phyloP scores from a whole-genome alignment of 208 protist species.

The Zelonia costaricensis region DNA sequence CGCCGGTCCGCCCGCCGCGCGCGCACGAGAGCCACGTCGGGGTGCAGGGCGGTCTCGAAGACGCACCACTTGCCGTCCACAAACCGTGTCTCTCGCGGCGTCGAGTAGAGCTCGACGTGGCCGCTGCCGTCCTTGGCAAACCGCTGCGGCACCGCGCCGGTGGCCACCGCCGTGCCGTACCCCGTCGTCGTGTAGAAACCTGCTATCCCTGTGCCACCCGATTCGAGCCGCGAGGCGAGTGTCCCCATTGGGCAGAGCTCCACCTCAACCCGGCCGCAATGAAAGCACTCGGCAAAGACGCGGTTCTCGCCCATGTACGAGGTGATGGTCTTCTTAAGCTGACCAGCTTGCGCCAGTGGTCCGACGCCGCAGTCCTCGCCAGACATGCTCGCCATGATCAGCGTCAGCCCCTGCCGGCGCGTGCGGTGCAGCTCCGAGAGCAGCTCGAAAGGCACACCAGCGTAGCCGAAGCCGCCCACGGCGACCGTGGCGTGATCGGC shows the following conservation, averaged over 20 bases:
- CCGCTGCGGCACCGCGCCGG: slow-evolving; percentile 88
- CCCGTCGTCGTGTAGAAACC: slow-evolving; percentile 96
- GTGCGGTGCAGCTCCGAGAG: slow-evolving; percentile 66
- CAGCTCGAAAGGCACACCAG: slow-evolving; percentile 91
- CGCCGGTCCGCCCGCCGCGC: slow-evolving; percentile 90
- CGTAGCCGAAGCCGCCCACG: slow-evolving; percentile 94
- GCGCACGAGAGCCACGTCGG: slow-evolving; percentile 92
- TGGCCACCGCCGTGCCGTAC: slow-evolving; percentile 85
- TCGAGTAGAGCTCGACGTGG: slow-evolving; percentile 52
- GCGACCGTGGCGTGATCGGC: slow-evolving; percentile 32
- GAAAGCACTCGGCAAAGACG: slow-evolving; percentile 89
- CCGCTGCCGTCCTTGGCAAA: slow-evolving; percentile 75
- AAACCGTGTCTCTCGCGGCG: slow-evolving; percentile 70
- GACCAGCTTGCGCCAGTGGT: slow-evolving; percentile 76
- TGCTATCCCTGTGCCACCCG: slow-evolving; percentile 93
- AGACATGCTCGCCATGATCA: slow-evolving; percentile 89
- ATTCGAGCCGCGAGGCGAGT: slow-evolving; percentile 89
- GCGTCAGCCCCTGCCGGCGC: slow-evolving; percentile 74
- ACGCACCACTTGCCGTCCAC: slow-evolving; percentile 90
- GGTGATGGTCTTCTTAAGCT: slow-evolving; percentile 73
- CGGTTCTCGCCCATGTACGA: slow-evolving; percentile 96
- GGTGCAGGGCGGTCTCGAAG: slow-evolving; percentile 88
- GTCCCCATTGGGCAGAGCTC: slow-evolving; percentile 96
- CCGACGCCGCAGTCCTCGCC: slow-evolving; percentile 94
- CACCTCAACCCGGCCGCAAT: slow-evolving; percentile 93